A percentile compares a stretch with the other conserved stretches of the same genome.
Conservation (phyloP, 352 stramenopile genomes). For the Thraustochytrium striatum region DNA sequence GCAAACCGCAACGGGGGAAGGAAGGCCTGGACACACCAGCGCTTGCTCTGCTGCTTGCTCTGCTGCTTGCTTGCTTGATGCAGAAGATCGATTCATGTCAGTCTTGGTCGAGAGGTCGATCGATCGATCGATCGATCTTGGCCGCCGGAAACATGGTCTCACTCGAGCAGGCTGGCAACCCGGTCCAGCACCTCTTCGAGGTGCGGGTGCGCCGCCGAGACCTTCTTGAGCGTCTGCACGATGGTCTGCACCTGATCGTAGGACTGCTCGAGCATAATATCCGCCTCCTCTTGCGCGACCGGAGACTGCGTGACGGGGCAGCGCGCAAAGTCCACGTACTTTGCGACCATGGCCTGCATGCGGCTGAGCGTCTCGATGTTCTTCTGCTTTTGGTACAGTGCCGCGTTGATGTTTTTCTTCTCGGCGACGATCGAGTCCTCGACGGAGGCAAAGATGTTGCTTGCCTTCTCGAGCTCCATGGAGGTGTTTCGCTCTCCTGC, state of each 20-base stretch:
- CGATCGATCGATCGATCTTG: no score
- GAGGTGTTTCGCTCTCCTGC: constrained; percentile 68
- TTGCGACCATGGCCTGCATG: constrained; percentile 67
- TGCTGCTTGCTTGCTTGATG: not conserved
- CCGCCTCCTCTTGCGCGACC: constrained; percentile 60
- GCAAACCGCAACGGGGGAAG: no score
- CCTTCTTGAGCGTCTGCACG: constrained; percentile 49
- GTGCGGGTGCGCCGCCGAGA: constrained; percentile 60
- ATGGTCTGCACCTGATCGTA: constrained; percentile 56
- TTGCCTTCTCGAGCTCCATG: constrained; percentile 65
- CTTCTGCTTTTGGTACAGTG: constrained; percentile 82
- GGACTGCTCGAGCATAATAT: constrained; percentile 62
- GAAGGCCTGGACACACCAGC: no score
- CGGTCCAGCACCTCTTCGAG: constrained; percentile 73
- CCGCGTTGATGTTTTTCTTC: constrained; percentile 73
- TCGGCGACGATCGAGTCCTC: constrained; percentile 56
- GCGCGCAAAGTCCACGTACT: constrained; percentile 58
- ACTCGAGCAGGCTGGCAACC: constrained; percentile 70
- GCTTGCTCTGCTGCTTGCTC: no score
- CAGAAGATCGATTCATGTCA: not conserved
- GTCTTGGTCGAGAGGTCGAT: no score
- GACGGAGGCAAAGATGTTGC: constrained; percentile 49
- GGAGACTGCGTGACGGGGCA: constrained; percentile 48
- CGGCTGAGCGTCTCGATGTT: constrained; percentile 69
- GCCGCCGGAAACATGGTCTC: no score